Evolutionary conservation across 2,329 filamentous ascomycete species (phyloP).

Genomic region (Pseudogymnoascus sp.): DNA sequence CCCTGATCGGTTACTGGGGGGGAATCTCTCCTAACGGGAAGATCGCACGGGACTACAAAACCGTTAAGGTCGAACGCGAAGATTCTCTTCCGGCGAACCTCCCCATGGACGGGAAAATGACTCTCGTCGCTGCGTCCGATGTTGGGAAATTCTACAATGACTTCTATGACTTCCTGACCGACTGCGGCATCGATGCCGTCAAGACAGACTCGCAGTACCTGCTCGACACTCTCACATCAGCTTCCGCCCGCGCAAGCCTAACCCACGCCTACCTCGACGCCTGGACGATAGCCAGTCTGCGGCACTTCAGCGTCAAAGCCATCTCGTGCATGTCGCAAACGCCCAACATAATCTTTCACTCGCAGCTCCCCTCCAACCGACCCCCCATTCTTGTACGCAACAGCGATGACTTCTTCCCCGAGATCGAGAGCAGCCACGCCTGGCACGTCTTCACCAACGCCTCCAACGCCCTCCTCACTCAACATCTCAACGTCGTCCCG

Average conservation of each 20-base stretch:
- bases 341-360: constrained; percentile 79
- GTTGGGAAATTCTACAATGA: constrained; percentile 75
- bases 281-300: constrained; percentile 71
- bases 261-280: constrained; percentile 74
- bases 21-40: constrained; percentile 69
- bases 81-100: constrained; percentile 40
- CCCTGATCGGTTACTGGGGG: constrained; percentile 82
- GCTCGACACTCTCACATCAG: constrained; percentile 65
- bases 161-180: constrained; percentile 76
- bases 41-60: constrained; percentile 73
- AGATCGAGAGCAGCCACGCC: constrained; percentile 70
- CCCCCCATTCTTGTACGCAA: constrained; percentile 73
- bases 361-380: constrained; percentile 68
- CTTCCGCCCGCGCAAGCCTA: constrained; percentile 63
- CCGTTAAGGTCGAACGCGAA: constrained; percentile 49
- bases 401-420: constrained; percentile 87
- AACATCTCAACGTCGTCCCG: constrained; percentile 78
- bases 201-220: constrained; percentile 91
- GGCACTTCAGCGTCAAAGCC: constrained; percentile 67
- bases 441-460: constrained; percentile 97
- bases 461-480: constrained; percentile 75
- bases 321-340: constrained; percentile 95
- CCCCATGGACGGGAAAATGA: constrained; percentile 57
- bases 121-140: constrained; percentile 67
- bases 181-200: constrained; percentile 71